Conservation (phyloP, 306 rosid species). For the Elaeagnus macrophylla region DNA sequence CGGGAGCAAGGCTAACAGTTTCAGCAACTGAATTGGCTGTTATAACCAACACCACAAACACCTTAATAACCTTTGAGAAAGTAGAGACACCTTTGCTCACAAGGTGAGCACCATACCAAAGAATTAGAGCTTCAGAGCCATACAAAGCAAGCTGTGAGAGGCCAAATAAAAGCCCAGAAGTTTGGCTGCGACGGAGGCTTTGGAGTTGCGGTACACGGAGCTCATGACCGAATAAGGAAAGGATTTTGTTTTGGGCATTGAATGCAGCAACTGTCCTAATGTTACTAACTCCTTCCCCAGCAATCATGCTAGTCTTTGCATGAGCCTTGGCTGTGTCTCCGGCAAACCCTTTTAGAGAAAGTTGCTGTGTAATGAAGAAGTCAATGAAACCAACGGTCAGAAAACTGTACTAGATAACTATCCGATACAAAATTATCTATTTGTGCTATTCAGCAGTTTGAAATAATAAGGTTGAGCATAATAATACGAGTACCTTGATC, state of each 20-base stretch:
- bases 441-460: no score
- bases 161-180: constrained; percentile 68
- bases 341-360: constrained; percentile 93
- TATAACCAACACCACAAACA: constrained; percentile 80
- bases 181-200: constrained; percentile 84
- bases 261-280: constrained; percentile 96
- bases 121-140: constrained; percentile 81
- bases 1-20: constrained; percentile 97
- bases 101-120: constrained; percentile 91
- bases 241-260: constrained; percentile 82
- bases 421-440: background rate
- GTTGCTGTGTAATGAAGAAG: constrained; percentile 56
- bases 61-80: constrained; percentile 87
- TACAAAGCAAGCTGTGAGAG: constrained; percentile 86
- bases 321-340: constrained; percentile 99
- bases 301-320: constrained; percentile 98
- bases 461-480: no score
- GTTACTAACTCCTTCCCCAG: constrained; percentile 98
- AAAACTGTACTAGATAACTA: constrained; percentile 9
- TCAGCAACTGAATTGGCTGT: constrained; percentile 98
- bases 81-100: constrained; percentile 76
- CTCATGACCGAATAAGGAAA: constrained; percentile 64
- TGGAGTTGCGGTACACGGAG: constrained; percentile 60
- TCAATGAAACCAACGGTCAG: constrained; percentile 12
- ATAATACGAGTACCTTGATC: no score